These are phyloP conservation scores for Lasiosphaeria ovina DNA, from an alignment of 495 filamentous ascomycete species.

Conservation along the genomic window DNA sequence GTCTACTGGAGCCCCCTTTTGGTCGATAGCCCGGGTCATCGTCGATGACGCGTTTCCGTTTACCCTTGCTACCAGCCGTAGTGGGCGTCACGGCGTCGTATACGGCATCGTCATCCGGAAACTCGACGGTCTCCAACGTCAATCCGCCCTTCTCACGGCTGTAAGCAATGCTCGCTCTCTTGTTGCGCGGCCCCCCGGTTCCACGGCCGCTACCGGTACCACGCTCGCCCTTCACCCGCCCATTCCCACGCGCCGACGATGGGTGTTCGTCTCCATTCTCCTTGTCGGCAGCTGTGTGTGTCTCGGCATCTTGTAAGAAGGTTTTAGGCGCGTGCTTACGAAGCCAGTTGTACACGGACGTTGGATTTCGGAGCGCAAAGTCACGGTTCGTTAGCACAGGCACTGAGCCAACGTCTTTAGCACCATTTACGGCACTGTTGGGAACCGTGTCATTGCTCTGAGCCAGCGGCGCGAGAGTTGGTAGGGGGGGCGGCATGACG, in stretches of 20 bases:
- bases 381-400: slow-evolving; percentile 47
- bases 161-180: slow-evolving; percentile 25
- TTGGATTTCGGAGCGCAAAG: slow-evolving; percentile 69
- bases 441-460: slow-evolving; percentile 20
- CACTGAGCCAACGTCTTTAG: slow-evolving; percentile 38
- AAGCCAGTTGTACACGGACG: slow-evolving; percentile 89
- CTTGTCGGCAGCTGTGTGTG: slow-evolving; percentile 42
- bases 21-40: slow-evolving; percentile 71
- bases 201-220: slow-evolving; percentile 11
- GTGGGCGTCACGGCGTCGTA: slow-evolving; percentile 28
- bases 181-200: slow-evolving; percentile 20
- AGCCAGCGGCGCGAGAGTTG: slow-evolving; percentile 42
- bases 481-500: slow-evolving; percentile 25
- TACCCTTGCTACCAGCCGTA: slow-evolving; percentile 25
- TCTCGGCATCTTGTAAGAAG: slow-evolving; percentile 78
- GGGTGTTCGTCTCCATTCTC: slow-evolving; percentile 56
- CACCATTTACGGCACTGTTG: slow-evolving; percentile 11
- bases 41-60: slow-evolving; percentile 55
- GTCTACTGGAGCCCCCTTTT: slow-evolving; percentile 59
- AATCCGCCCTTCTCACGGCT: slow-evolving; percentile 6
- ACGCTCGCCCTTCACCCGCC: slow-evolving; percentile 20
- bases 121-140: slow-evolving; percentile 36
- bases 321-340: slow-evolving; percentile 77
- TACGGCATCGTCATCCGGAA: slow-evolving; percentile 23
- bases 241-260: slow-evolving; percentile 18